These are phyloP conservation scores for Fusarium transvaalense DNA, from an alignment of 2,329 filamentous ascomycete genomes.

Conservation along the genomic window DNA sequence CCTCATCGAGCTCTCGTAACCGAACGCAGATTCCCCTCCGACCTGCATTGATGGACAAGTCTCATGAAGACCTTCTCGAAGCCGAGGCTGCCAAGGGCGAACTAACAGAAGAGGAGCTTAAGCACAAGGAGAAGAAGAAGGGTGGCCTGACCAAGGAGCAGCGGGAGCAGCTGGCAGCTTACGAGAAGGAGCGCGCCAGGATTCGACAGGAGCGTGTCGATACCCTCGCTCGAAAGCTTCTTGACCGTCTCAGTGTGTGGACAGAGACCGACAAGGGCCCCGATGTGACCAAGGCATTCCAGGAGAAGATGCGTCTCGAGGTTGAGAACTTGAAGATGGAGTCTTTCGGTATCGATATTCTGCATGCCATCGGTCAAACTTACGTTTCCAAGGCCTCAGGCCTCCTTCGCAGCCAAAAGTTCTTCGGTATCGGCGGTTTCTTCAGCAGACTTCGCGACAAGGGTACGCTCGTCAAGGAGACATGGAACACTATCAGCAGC, in stretches of 20 bases:
- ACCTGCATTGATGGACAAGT: conserved; percentile 86
- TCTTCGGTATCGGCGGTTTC: conserved; percentile 95
- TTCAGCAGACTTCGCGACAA: conserved; percentile 96
- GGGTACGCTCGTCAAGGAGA: conserved; percentile 96
- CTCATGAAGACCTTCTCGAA: conserved; percentile 67
- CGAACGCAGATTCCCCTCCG: conserved; percentile 76
- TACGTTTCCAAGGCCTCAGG: conserved; percentile 90
- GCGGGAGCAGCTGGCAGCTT: conserved; percentile 88
- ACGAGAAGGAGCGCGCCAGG: conserved; percentile 85
- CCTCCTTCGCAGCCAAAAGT: conserved; percentile 94
- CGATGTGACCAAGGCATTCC: conserved; percentile 89
- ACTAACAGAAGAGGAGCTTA: conserved; percentile 68
- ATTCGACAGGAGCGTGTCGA: conserved; percentile 92
- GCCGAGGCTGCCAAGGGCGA: conserved; percentile 78
- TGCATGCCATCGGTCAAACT: conserved; percentile 92
- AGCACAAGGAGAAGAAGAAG: conserved; percentile 82
- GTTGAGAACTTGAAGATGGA: conserved; percentile 99
- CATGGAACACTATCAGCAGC: conserved; percentile 96
- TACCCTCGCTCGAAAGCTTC: conserved; percentile 83
- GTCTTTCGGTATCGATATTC: conserved; percentile 94
- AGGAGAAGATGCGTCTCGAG: conserved; percentile 93
- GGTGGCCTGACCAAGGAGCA: conserved; percentile 89
- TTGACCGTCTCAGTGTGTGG: conserved; percentile 93
- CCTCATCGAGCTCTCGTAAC: conserved; percentile 59
- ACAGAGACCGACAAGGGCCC: conserved; percentile 93